Conservation (phyloP, 2,329 filamentous ascomycete genomes). For the Colletotrichum musae region DNA sequence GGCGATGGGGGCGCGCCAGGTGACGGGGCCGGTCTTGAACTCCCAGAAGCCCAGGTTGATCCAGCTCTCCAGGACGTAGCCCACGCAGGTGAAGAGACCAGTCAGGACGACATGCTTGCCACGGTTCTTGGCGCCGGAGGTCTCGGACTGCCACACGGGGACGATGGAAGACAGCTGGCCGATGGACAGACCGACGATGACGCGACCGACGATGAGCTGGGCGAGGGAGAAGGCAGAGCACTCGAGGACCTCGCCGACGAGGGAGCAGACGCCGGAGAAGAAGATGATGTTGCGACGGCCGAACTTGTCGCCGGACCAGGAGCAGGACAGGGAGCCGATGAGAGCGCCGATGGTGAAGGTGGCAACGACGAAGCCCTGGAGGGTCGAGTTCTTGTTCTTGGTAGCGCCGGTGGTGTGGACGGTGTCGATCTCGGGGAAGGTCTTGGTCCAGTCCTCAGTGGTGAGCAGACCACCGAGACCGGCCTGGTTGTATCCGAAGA, state of each 20-base stretch:
- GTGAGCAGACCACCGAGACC: slow-evolving; percentile 55
- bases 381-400: slow-evolving; percentile 51
- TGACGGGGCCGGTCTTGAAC: slow-evolving; percentile 47
- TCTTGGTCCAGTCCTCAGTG: slow-evolving; percentile 51
- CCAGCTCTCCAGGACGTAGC: slow-evolving; percentile 58
- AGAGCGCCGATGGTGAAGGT: slow-evolving; percentile 55
- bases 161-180: slow-evolving; percentile 56
- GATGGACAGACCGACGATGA: slow-evolving; percentile 58
- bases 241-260: slow-evolving; percentile 53
- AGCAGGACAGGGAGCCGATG: slow-evolving; percentile 54
- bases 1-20: slow-evolving; percentile 53
- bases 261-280: slow-evolving; percentile 51
- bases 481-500: slow-evolving; percentile 60
- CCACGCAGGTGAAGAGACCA: slow-evolving; percentile 43
- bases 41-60: slow-evolving; percentile 61
- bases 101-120: slow-evolving; percentile 58
- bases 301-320: slow-evolving; percentile 51
- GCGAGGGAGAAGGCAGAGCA: slow-evolving; percentile 53
- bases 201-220: slow-evolving; percentile 58
- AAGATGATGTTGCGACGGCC: slow-evolving; percentile 52
- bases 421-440: slow-evolving; percentile 57
- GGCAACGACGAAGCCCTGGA: slow-evolving; percentile 55
- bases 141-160: slow-evolving; percentile 58
- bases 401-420: slow-evolving; percentile 49
- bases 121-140: slow-evolving; percentile 55